Base-by-base conservation (phyloP, 1,284 basidiomycete species). In the Cutaneotrichosporon dermatis region DNA sequence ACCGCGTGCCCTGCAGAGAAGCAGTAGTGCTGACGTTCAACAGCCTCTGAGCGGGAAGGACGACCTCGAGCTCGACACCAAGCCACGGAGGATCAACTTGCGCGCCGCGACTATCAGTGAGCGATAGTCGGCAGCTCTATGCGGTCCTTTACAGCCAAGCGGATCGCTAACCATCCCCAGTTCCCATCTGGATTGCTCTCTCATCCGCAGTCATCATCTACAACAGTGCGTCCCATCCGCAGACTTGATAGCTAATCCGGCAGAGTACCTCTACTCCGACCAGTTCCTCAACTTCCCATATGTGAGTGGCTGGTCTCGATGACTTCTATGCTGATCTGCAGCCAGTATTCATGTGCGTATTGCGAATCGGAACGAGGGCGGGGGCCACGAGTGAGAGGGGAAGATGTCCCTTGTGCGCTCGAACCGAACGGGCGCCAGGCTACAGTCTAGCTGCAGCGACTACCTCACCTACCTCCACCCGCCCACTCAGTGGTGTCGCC, bases 201-300 rank as follows among this genome's bases (percentile, higher is more conserved):
- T 89, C 87, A 55, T 90, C 90, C 4, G 77, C 87, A 5, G 93
- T 98, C 71, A 98, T 98, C 79, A 87, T 96, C 62, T 96, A 95
- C 84, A 97, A 97, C 84, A 94, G 74, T 75, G 50, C 36, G 74
- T 61, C 34, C 25, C 25, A 25, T 25, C 25, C 25, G 25, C 25
- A 25, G 25, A 25, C 25, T 25, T 25, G 25, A 25, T 25, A 25
- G 53, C 15, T n/a, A 11, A 13, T 34, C 2, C 6, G 4, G 2
- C 59, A 75, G 74, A 92, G 77, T 88, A 89, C 71, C 80, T 95
- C 66, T 93, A 92, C 81, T 88, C 88, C 73, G 85, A 84, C 4
- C 25, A 49, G 46, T 33, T 35, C 55, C 83, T 90, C 66, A 77
- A 86, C 62, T 95, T 93, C 81, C 84, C 84, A 69, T 94, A 74